Conservation (phyloP, 129 eudicot genomes). For the Sambucus nigra region DNA sequence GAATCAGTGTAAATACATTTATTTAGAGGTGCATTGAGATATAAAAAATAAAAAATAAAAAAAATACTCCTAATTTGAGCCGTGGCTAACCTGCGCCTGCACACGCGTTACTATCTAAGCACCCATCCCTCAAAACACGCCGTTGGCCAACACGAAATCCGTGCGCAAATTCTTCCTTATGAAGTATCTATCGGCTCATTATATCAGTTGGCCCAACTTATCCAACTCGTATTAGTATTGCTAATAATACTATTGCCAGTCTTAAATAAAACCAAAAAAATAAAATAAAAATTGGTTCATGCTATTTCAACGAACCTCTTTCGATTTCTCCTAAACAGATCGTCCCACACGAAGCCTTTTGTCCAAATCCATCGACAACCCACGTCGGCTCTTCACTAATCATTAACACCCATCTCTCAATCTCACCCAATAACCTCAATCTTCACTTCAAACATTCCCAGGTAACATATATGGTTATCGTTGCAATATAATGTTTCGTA, state of each 20-base stretch:
- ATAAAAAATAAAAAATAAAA: too few species aligned
- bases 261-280: not conserved
- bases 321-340: slow-evolving; percentile 46
- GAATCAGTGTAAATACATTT: too few species aligned
- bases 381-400: slow-evolving; percentile 27
- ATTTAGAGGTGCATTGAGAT: too few species aligned
- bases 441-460: not conserved
- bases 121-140: slow-evolving; percentile 11
- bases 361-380: slow-evolving; percentile 29
- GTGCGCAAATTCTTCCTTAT: slow-evolving; percentile 1
- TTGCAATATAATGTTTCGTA: not conserved
- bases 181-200: slow-evolving; percentile 10
- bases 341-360: slow-evolving; percentile 21
- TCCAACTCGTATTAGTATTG: not conserved
- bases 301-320: slow-evolving; percentile 20
- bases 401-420: slow-evolving; percentile 17
- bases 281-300: slow-evolving; percentile 21
- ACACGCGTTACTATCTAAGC: not conserved
- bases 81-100: slow-evolving; percentile 14
- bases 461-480: not conserved
- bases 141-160: slow-evolving; percentile 4
- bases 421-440: slow-evolving; percentile 1
- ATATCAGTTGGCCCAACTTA: slow-evolving; percentile 10
- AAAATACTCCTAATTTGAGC: too few species aligned
- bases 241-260: too few species aligned